Base-by-base conservation (phyloP, 257 asterid genomes). In the Ajuga chamaepitys region DNA sequence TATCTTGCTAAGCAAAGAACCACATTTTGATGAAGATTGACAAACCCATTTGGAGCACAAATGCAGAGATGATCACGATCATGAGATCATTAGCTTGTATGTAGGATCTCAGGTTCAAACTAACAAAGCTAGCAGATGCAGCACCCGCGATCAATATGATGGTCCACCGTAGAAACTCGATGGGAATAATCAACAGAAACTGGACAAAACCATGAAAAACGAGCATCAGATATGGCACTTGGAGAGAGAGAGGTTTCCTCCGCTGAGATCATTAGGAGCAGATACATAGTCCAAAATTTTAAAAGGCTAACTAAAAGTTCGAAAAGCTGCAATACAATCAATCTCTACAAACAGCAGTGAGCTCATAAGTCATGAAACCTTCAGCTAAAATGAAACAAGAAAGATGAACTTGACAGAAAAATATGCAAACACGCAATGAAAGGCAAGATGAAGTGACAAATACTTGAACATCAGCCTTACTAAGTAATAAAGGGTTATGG, bases 21-120 rank as follows among this genome's bases (percentile, higher is more conserved):
- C 95, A 81, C 87, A 81, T 80, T 80, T 92, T 92, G 87, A 92
- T 89, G 82, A 92, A 92, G 77, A 92, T 69, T 4, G 96, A 87
- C 77, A 92, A 79, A 53, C 86, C 95, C 81, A 87, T 74, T 75
- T 92, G 98, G 74, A 92, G 84, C 70, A 77, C 85, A 32, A 92
- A 87, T 58, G 98, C 97, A 50, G 97, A 91, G 44, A 78, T 67
- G 17, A 76, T 64, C 70, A 89, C 90, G 3, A 87, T 21, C 4
- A 85, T 73, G 8, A 78, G 77, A 54, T 85, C 96, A 37, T 41
- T 76, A 28, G 74, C 62, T 72, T 76, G 95, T 26, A 78, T 38
- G 48, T 85, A 85, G 10, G 89, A 76, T 80, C 70, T 82, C 66
- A 92, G 95, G 82, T 92, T 89, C 74, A 87, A 67, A 67, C 91